phyloP scores from a whole-genome alignment of 441 rosid species.

The Gossypium lobatum region DNA sequence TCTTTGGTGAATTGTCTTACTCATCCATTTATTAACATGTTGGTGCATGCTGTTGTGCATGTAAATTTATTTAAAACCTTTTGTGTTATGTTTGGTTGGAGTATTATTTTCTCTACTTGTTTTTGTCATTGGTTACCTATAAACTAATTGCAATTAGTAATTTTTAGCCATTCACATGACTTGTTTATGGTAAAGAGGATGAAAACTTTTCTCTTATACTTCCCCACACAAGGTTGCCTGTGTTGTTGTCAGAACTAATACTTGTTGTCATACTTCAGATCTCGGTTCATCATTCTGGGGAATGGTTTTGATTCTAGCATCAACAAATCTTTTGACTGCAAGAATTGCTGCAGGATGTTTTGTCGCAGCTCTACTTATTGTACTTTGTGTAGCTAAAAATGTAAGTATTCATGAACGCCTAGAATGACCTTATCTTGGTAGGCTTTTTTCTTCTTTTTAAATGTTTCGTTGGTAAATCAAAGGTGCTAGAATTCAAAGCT shows the following conservation, averaged over 20 bases:
- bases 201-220: neutral
- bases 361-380: slow-evolving; percentile 30
- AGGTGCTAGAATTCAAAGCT: neutral
- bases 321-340: slow-evolving; percentile 38
- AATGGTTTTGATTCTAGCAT: slow-evolving; percentile 40
- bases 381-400: slow-evolving; percentile 35
- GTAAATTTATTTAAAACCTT: slow-evolving; percentile 1
- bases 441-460: neutral
- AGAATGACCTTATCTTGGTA: neutral
- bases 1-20: neutral
- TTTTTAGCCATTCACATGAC: no score
- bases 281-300: slow-evolving; percentile 46
- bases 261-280: slow-evolving; percentile 20
- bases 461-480: neutral
- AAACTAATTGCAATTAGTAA: no score
- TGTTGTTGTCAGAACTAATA: neutral
- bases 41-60: neutral
- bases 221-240: neutral
- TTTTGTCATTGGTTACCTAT: no score
- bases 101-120: no score
- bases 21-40: neutral
- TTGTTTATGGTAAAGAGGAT: no score
- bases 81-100: neutral
- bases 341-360: slow-evolving; percentile 45
- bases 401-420: slow-evolving; percentile 17